A percentile compares a stretch with the other conserved stretches of the same genome.
phyloP scores from a whole-genome alignment of 495 filamentous ascomycete species.

The Friedmanniomyces simplex region DNA sequence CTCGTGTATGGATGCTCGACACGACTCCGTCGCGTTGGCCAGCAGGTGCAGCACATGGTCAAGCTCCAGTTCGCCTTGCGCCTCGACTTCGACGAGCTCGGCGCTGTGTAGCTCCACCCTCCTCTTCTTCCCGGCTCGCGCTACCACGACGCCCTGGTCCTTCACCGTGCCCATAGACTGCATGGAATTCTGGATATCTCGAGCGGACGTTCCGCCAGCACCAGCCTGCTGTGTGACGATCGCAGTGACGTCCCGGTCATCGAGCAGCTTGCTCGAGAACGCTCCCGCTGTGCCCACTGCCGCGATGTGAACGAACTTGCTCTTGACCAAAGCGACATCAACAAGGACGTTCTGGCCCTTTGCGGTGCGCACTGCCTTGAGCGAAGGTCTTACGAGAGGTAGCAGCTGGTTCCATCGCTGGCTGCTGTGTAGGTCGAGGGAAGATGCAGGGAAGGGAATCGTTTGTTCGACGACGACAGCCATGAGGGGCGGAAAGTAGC shows the following conservation, averaged over 20 bases:
- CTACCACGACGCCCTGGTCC: conserved; percentile 13
- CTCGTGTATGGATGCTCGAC: conserved; percentile 10
- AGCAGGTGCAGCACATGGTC: conserved; percentile 18
- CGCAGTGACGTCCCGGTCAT: conserved; percentile 17
- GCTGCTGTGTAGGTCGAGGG: conserved; percentile 24
- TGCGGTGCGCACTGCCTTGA: conserved; percentile 1
- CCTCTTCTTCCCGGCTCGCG: conserved; percentile 6
- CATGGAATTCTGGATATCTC: conserved; percentile 13
- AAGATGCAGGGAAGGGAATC: conserved; percentile 11
- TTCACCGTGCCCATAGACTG: not conserved
- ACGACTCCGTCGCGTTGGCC: conserved; percentile 11
- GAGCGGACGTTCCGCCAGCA: conserved; percentile 4
- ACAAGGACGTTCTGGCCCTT: conserved; percentile 15
- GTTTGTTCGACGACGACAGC: conserved; percentile 20
- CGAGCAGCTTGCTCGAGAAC: conserved; percentile 21
- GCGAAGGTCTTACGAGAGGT: conserved; percentile 14
- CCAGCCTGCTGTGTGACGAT: conserved; percentile 13
- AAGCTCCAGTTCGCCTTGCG: conserved; percentile 11
- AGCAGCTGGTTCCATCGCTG: conserved; percentile 14
- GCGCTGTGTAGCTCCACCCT: conserved; percentile 4
- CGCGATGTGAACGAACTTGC: conserved; percentile 9
- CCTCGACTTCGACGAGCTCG: conserved; percentile 14
- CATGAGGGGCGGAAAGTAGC: not conserved
- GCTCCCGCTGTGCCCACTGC: conserved; percentile 12
- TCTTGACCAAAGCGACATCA: conserved; percentile 4